Percentiles rank a stretch among this genome's conserved stretches.
Conservation (phyloP, 2,329 filamentous ascomycete species). For the Clarireedia hainanense region DNA sequence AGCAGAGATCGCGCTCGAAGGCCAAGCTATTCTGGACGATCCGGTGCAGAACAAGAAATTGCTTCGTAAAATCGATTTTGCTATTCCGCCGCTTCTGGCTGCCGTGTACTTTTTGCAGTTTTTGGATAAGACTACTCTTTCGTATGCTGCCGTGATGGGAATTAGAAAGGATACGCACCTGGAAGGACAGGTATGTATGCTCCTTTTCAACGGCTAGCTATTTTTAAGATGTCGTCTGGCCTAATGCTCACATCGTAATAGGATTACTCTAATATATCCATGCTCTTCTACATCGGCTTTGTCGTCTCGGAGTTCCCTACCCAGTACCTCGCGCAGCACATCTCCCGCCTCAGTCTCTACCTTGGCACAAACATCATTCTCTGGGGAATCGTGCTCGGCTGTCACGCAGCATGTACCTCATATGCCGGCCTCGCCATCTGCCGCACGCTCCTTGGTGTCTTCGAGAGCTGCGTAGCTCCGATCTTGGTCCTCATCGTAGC, state of each 20-base stretch:
- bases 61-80: slow-evolving; percentile 45
- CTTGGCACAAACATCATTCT: slow-evolving; percentile 16
- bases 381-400: slow-evolving; percentile 30
- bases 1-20: no score
- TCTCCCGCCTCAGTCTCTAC: slow-evolving; percentile 19
- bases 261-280: no score
- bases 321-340: slow-evolving; percentile 16
- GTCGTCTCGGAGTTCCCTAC: slow-evolving; percentile 22
- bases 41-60: slow-evolving; percentile 28
- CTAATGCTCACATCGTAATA: no score
- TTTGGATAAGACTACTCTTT: slow-evolving; percentile 50
- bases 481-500: slow-evolving; percentile 29
- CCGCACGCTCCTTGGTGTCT: slow-evolving; percentile 24
- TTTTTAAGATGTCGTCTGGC: no score
- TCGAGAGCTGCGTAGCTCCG: slow-evolving; percentile 25
- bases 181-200: slow-evolving; percentile 29
- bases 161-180: slow-evolving; percentile 39
- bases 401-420: slow-evolving; percentile 25
- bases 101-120: slow-evolving; percentile 50
- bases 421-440: slow-evolving; percentile 16
- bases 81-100: slow-evolving; percentile 47
- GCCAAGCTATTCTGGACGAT: no score
- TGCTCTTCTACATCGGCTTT: slow-evolving; percentile 25
- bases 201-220: not conserved
- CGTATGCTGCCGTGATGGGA: slow-evolving; percentile 41